Evolutionary conservation across 768 basidiomycete species (phyloP).

Genomic region (Sistotremastrum niveocremeum): DNA sequence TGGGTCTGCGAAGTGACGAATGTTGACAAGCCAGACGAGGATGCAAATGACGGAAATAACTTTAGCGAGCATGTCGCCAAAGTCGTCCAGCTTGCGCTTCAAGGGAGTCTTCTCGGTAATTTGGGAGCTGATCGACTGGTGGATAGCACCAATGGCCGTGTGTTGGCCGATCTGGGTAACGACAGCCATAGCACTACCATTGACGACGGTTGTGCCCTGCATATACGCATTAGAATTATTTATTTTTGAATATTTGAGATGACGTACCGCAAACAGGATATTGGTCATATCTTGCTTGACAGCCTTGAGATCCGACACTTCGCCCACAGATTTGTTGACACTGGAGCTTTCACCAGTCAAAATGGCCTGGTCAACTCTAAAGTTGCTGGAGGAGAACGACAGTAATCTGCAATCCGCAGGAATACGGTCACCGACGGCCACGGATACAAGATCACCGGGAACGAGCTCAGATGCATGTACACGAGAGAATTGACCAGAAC

Average conservation of each 20-base stretch:
- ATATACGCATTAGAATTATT: not conserved
- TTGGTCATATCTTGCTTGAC: slow-evolving; percentile 99
- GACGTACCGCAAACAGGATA: slow-evolving; percentile 79
- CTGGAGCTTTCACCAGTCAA: slow-evolving; percentile 89
- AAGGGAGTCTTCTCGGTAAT: slow-evolving; percentile 93
- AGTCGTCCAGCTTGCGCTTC: slow-evolving; percentile 96
- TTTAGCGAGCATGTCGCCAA: slow-evolving; percentile 94
- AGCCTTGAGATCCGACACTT: slow-evolving; percentile 59
- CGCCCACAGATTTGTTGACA: slow-evolving; percentile 65
- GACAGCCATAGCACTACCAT: slow-evolving; percentile 76
- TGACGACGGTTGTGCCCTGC: slow-evolving; percentile 92
- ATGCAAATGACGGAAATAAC: slow-evolving; percentile 96
- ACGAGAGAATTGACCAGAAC: slow-evolving; percentile 51
- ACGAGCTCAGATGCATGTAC: slow-evolving; percentile 85
- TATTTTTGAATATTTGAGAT: not conserved
- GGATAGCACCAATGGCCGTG: slow-evolving; percentile 95
- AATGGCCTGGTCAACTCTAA: slow-evolving; percentile 92
- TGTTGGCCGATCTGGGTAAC: slow-evolving; percentile 76
- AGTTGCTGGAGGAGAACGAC: slow-evolving; percentile 83
- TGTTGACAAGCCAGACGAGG: slow-evolving; percentile 95
- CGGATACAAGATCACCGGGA: slow-evolving; percentile 83
- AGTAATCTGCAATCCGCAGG: slow-evolving; percentile 90
- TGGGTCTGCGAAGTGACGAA: slow-evolving; percentile 92
- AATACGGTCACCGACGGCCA: slow-evolving; percentile 90
- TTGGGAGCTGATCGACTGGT: slow-evolving; percentile 88